phyloP scores from a whole-genome alignment of 2,329 filamentous ascomycete genomes.

The Cercospora zeina region DNA sequence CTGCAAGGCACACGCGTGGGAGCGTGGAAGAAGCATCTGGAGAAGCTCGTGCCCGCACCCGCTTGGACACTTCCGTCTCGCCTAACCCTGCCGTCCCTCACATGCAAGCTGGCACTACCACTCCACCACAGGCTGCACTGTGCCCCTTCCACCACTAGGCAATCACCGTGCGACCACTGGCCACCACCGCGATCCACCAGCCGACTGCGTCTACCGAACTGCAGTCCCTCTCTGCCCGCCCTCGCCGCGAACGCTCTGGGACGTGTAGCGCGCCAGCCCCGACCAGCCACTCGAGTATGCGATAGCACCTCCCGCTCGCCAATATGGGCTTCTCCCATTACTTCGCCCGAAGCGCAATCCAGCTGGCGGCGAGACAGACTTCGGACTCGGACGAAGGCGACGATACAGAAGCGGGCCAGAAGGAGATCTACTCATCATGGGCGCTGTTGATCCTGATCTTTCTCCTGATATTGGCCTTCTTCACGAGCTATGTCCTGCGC shows the following conservation, averaged over 20 bases:
- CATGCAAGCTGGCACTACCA: constrained; percentile 12
- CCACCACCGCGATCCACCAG: neutral
- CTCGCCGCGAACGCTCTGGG: neutral
- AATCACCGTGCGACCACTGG: neutral
- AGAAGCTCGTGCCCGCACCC: constrained; percentile 1
- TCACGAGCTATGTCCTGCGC: constrained; percentile 95
- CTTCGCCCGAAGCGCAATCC: constrained; percentile 28
- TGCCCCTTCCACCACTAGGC: neutral
- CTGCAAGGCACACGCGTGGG: constrained; percentile 18
- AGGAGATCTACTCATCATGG: constrained; percentile 95
- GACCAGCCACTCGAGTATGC: constrained; percentile 28
- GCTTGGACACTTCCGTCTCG: neutral
- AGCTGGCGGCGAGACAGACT: constrained; percentile 45
- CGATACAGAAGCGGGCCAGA: constrained; percentile 79
- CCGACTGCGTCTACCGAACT: constrained; percentile 2
- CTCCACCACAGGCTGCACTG: neutral
- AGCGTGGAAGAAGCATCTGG: constrained; percentile 7
- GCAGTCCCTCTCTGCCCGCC: neutral
- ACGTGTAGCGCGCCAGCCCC: neutral
- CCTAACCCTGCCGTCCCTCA: constrained; percentile 8
- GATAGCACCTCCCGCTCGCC: constrained; percentile 34
- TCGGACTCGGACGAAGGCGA: constrained; percentile 51
- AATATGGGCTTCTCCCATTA: constrained; percentile 33
- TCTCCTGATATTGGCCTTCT: constrained; percentile 89
- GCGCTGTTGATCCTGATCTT: constrained; percentile 95